These are phyloP conservation scores for Thraustochytrium sp. DNA, from an alignment of 352 stramenopile species.

Conservation along the genomic window DNA sequence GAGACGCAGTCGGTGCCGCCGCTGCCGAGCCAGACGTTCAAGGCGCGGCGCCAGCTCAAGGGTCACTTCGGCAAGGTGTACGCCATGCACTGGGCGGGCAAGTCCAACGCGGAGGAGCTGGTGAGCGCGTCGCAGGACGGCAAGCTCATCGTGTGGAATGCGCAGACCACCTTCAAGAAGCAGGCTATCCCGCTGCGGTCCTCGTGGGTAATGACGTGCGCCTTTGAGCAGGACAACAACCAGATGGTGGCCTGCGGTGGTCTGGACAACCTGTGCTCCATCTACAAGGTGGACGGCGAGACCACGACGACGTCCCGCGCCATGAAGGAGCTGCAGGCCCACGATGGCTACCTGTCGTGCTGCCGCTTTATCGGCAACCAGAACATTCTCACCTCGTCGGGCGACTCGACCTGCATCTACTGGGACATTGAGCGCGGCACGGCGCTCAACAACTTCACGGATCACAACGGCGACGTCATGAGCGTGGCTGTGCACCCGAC, in stretches of 20 bases:
- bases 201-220: slow-evolving; percentile 98
- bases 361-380: slow-evolving; percentile 90
- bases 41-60: slow-evolving; percentile 88
- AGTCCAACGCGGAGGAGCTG: slow-evolving; percentile 68
- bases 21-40: slow-evolving; percentile 49
- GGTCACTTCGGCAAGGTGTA: slow-evolving; percentile 99
- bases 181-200: slow-evolving; percentile 92
- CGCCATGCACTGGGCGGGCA: slow-evolving; percentile 93
- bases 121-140: slow-evolving; percentile 92
- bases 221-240: slow-evolving; percentile 90
- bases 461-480: slow-evolving; percentile 97
- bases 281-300: slow-evolving; percentile 82
- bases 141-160: slow-evolving; percentile 99
- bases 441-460: slow-evolving; percentile 89
- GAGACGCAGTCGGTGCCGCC: background rate
- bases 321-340: slow-evolving; percentile 87
- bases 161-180: slow-evolving; percentile 91
- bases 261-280: slow-evolving; percentile 98
- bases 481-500: slow-evolving; percentile 87
- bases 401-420: slow-evolving; percentile 97
- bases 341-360: slow-evolving; percentile 96
- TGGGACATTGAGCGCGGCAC: slow-evolving; percentile 92
- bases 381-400: slow-evolving; percentile 67
- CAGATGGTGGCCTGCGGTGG: slow-evolving; percentile 95
- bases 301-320: slow-evolving; percentile 57